These are phyloP conservation scores for Elymus sibiricus DNA, from an alignment of 176 grass and related monocot genomes.

Conservation along the genomic window DNA sequence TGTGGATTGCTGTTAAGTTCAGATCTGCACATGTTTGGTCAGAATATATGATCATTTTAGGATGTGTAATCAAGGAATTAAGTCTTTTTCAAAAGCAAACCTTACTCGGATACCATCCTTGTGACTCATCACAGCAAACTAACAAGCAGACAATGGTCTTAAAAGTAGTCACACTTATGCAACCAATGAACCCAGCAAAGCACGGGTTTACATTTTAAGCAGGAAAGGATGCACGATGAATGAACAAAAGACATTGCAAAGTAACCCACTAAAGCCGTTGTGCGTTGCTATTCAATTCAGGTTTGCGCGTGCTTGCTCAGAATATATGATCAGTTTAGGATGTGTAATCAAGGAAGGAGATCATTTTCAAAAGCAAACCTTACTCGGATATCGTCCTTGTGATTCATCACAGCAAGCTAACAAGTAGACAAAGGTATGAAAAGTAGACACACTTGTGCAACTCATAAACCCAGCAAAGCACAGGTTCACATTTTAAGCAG, in stretches of 20 bases:
- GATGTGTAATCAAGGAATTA: conserved; percentile 9
- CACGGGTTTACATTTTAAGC: neutral
- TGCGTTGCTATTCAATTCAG: neutral
- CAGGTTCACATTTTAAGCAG: too few species aligned
- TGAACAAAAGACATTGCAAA: neutral
- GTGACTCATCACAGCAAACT: neutral
- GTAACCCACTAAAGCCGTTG: neutral
- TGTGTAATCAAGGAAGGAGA: neutral
- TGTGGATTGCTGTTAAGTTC: too few species aligned
- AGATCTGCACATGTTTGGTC: too few species aligned
- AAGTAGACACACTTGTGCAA: too few species aligned
- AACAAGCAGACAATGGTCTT: neutral
- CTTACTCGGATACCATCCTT: conserved; percentile 27
- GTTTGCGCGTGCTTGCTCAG: neutral
- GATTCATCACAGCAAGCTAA: neutral
- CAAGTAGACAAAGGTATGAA: too few species aligned
- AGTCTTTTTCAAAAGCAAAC: neutral
- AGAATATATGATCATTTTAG: too few species aligned
- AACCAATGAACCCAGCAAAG: neutral
- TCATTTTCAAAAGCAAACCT: neutral
- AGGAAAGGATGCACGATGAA: neutral
- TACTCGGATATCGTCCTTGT: conserved; percentile 14
- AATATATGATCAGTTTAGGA: conserved; percentile 7
- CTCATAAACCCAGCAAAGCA: too few species aligned
- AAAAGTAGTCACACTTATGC: too few species aligned